These are phyloP conservation scores for Stephania cephalantha DNA, from an alignment of 164 flowering plant species.

Conservation along the genomic window DNA sequence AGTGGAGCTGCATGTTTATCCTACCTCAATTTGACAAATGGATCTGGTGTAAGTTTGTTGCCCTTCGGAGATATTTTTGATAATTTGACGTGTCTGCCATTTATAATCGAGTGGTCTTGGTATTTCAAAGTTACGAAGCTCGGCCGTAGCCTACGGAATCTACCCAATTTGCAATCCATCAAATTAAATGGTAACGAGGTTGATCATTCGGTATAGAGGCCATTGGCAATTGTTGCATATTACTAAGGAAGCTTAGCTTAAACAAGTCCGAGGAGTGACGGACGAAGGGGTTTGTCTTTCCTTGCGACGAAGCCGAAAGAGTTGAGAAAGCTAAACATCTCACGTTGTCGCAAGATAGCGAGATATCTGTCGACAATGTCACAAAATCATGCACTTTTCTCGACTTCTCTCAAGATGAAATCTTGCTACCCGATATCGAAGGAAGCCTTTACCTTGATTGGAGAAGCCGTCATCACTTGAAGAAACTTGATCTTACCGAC, in stretches of 20 bases:
- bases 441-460: slow-evolving; percentile 72
- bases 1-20: slow-evolving; percentile 40
- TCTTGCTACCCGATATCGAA: slow-evolving; percentile 59
- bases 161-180: slow-evolving; percentile 56
- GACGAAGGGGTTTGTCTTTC: slow-evolving; percentile 75
- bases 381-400: slow-evolving; percentile 60
- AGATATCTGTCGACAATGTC: slow-evolving; percentile 50
- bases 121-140: slow-evolving; percentile 59
- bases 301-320: slow-evolving; percentile 54
- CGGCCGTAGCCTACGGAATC: slow-evolving; percentile 41
- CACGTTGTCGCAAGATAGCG: slow-evolving; percentile 84
- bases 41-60: slow-evolving; percentile 50
- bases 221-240: slow-evolving; percentile 51
- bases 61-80: slow-evolving; percentile 5
- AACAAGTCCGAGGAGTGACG: slow-evolving; percentile 67
- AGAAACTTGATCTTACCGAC: slow-evolving; percentile 83
- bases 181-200: slow-evolving; percentile 72
- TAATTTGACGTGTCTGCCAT: neutral
- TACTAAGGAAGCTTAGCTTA: slow-evolving; percentile 66
- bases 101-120: slow-evolving; percentile 1
- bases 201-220: slow-evolving; percentile 59
- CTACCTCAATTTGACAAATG: slow-evolving; percentile 56
- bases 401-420: slow-evolving; percentile 75
- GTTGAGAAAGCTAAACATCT: slow-evolving; percentile 67
- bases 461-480: slow-evolving; percentile 54